Evolutionary conservation across 176 grass and related monocot species (phyloP).

Genomic region (Lolium rigidum): DNA sequence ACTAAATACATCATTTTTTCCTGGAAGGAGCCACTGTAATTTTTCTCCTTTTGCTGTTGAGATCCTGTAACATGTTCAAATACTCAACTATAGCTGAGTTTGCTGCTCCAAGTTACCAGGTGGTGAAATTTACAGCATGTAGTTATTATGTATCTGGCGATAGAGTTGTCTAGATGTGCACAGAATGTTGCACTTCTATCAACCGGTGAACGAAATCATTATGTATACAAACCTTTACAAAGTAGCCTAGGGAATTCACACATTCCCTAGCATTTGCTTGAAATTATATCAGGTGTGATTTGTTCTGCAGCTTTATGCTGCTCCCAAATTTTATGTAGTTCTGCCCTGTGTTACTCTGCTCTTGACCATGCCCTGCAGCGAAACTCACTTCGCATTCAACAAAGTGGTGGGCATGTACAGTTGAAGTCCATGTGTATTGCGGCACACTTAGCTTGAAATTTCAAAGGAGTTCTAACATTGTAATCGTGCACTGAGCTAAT

Average conservation of each 20-base stretch:
- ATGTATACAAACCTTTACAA: background rate
- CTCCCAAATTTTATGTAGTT: background rate
- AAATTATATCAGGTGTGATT: background rate
- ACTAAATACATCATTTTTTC: no score
- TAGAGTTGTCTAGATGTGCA: conserved; percentile 19
- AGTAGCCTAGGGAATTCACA: background rate
- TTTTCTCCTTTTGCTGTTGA: background rate
- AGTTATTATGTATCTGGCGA: background rate
- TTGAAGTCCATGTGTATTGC: background rate
- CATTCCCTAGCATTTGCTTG: background rate
- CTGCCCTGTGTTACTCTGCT: background rate
- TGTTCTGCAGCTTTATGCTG: background rate
- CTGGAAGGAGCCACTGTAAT: no score
- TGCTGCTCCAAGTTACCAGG: conserved; percentile 8
- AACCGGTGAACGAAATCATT: background rate
- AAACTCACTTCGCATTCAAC: no score
- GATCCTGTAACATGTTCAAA: conserved; percentile 39
- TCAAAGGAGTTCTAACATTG: background rate
- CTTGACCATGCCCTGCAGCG: background rate
- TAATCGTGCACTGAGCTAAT: background rate
- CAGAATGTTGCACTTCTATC: conserved; percentile 7
- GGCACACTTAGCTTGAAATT: background rate
- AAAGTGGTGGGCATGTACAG: background rate
- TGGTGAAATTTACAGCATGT: background rate
- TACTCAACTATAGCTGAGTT: conserved; percentile 39